Evolutionary conservation across 352 stramenopile species (phyloP), one percentile per base, ranked within the genome.

Genomic region (Pythium aristosporum): DNA sequence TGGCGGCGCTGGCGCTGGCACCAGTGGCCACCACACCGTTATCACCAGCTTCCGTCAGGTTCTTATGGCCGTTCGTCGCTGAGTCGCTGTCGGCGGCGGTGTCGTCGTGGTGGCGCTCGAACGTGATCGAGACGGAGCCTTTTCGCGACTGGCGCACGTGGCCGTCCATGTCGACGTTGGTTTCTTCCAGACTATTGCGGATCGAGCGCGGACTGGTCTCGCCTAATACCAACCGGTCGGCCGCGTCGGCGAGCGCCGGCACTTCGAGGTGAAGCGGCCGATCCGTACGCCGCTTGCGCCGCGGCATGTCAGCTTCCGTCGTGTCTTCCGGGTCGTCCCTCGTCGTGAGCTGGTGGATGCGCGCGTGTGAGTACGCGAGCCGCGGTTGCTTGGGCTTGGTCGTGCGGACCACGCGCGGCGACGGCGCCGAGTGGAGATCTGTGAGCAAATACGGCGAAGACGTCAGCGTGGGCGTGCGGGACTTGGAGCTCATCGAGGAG

Each of bases 181-280:
- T 71, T 57, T 89, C 82, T 11, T 75, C 73, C 21, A 91, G 69
- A 20, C 74, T 87, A 60, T 87, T 85, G 51, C 76, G 77, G 66
- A 91, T 89, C 13, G 77, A 80, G 1, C 80, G 65, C n/a, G 82
- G 82, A 48, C 82, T 91, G 46, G 78, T 78, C 51, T 86, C 85
- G 41, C 74, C 67, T 61, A 79, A 80, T 55, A 88, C 83, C 55
- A 77, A 66, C 43, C 76, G 69, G 0, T 62, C 55, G 10, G 55
- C 28, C 30, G 58, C 58, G 57, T 63, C 58, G 3, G 57, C 57
- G 25, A 71, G 57, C n/a, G 57, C 58, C 21, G 65, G 58, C 10
- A 67, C 58, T 13, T 71, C 64, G 18, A 71, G 64, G 39, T 69
- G 55, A 12, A 69, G 48, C 62, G 63, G 64, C 20, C 64, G 64